Evolutionary conservation across 345 rosid species (phyloP), one percentile per base, ranked within the genome.

Genomic region (Pistacia atlantica): DNA sequence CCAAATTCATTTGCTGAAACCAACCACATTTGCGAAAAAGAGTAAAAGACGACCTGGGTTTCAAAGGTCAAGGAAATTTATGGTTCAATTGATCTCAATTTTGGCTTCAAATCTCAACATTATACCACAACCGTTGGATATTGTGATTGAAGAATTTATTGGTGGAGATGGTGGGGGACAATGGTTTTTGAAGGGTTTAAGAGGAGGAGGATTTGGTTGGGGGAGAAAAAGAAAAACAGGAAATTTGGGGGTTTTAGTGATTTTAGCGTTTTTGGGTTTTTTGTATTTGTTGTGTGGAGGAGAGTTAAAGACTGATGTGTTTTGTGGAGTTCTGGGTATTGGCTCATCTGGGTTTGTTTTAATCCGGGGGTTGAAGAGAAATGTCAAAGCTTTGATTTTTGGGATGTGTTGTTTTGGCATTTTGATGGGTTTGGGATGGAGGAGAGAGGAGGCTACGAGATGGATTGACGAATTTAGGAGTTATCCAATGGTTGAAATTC

Each of bases 91-190:
- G 61, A 25, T 81, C 12, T 76, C 83, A 63, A 31, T 79, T 69
- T 9, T 83, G 70, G 88, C 85, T 49, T 84, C 87, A 5, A 79
- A 82, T 69, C 80, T 81, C 82, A 84, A 76, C 73, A 72, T 82
- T 45, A 78, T 86, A 59, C 87, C 90, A n/a, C 87, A 74, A 33
- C 94, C 90, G 4, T 45, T 84, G 67, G 80, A 77, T 80, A 14
- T 80, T 55, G 45, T 85, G 28, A 38, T 83, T 1, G 80, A 56
- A 16, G 86, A 76, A 81, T 75, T 85, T 3, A 60, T 49, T 8
- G 84, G 79, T 37, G 85, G 75, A 9, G 83, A 73, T 69, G 86
- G 89, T 5, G 80, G 84, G 0, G 80, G 78, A n/a, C 64, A 16
- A 4, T 80, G 79, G 49, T 66, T 81, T 67, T 35, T 67, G 80